phyloP scores from a whole-genome alignment of 1,284 basidiomycete genomes.

The Leccinum subrobustum region DNA sequence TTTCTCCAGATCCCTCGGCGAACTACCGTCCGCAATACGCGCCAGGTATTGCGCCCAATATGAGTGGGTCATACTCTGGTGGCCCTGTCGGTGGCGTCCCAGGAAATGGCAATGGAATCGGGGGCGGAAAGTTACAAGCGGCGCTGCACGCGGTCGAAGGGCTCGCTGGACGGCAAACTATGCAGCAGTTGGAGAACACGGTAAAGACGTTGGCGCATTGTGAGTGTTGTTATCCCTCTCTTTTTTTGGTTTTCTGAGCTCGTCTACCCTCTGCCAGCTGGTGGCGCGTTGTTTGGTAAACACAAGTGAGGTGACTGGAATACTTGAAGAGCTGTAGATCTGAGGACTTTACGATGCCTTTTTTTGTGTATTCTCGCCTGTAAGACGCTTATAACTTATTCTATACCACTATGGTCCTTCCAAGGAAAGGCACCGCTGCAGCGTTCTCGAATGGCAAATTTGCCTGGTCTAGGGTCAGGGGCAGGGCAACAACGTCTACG shows the following conservation, averaged over 20 bases:
- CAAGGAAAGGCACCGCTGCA: background rate
- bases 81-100: background rate
- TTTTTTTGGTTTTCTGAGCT: background rate
- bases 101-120: background rate
- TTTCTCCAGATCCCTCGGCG: background rate
- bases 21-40: background rate
- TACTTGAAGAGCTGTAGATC: background rate
- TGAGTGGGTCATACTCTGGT: background rate
- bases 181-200: conserved; percentile 28
- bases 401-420: background rate
- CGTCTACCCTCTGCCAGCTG: conserved; percentile 6
- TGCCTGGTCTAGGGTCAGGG: background rate
- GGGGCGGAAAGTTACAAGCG: background rate
- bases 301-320: conserved; percentile 10
- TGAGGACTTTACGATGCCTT: background rate
- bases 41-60: background rate
- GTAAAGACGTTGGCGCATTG: background rate
- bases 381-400: background rate
- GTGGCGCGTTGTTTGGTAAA: conserved; percentile 21
- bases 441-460: background rate
- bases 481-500: too few species aligned
- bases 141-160: conserved; percentile 26
- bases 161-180: conserved; percentile 23
- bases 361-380: background rate
- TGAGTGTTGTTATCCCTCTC: background rate